phyloP scores from a whole-genome alignment of 2,329 filamentous ascomycete species.

The Sclerotinia minor region DNA sequence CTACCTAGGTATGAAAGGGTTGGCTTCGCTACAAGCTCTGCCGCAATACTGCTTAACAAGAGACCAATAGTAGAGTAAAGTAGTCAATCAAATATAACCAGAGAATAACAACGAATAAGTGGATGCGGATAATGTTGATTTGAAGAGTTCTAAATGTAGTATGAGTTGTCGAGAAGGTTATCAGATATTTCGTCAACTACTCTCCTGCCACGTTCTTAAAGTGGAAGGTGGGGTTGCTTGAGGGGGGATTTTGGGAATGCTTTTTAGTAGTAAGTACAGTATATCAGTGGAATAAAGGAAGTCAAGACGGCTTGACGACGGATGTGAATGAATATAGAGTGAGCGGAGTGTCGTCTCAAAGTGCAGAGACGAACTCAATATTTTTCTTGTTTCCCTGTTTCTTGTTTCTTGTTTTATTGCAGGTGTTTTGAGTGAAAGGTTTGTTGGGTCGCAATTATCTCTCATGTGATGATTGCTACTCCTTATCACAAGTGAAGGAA shows the following conservation, averaged over 20 bases:
- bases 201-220: slow-evolving; percentile 21
- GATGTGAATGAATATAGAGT: neutral
- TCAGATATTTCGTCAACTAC: slow-evolving; percentile 12
- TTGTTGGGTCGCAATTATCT: neutral
- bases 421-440: slow-evolving; percentile 6
- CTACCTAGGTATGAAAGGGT: slow-evolving; percentile 10
- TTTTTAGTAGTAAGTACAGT: neutral
- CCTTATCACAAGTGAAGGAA: too few species aligned
- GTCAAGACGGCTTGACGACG: neutral
- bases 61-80: slow-evolving; percentile 19
- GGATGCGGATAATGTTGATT: slow-evolving; percentile 8
- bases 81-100: slow-evolving; percentile 6
- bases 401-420: neutral
- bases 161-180: slow-evolving; percentile 4
- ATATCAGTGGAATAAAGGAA: neutral
- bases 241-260: neutral
- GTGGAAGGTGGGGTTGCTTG: slow-evolving; percentile 11
- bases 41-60: slow-evolving; percentile 11
- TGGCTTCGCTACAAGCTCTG: slow-evolving; percentile 26
- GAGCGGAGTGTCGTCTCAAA: neutral
- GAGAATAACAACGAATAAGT: slow-evolving; percentile 8
- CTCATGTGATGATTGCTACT: slow-evolving; percentile 7
- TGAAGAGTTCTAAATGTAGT: neutral
- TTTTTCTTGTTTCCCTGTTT: slow-evolving; percentile 6
- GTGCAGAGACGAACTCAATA: neutral